A percentile compares a stretch with the other conserved stretches of the same genome.
Conservation (phyloP, 371 early-diverging fungal species). For the Mortierella sp. region DNA sequence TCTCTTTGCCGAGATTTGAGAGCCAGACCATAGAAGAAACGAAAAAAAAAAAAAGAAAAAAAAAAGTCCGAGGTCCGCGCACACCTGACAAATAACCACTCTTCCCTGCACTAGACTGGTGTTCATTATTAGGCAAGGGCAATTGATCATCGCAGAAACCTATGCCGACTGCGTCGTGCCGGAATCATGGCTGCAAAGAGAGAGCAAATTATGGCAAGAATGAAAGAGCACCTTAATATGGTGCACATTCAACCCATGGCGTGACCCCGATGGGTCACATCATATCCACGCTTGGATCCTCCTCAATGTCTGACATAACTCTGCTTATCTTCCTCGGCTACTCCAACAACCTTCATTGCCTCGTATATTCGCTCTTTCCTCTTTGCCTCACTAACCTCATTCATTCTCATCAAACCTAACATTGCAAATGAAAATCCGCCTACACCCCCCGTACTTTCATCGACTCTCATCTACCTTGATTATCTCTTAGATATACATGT, state of each 20-base stretch:
- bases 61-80: not conserved
- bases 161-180: too few relatives aligned
- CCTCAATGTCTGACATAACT: not conserved
- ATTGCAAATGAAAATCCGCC: not conserved
- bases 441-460: not conserved
- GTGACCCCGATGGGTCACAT: too few relatives aligned
- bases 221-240: not conserved
- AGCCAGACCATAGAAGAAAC: not conserved
- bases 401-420: not conserved
- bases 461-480: too few relatives aligned
- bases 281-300: not conserved
- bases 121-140: not conserved
- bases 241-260: not conserved
- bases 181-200: not conserved
- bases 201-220: not conserved
- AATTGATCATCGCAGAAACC: not conserved
- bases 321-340: not conserved
- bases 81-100: not conserved
- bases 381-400: not conserved
- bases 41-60: not conserved
- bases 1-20: not conserved
- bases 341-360: not conserved
- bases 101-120: too few relatives aligned
- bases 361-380: not conserved
- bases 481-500: too few relatives aligned